Base-by-base conservation (phyloP, 2,329 filamentous ascomycete genomes). In the Botrytis deweyae region DNA sequence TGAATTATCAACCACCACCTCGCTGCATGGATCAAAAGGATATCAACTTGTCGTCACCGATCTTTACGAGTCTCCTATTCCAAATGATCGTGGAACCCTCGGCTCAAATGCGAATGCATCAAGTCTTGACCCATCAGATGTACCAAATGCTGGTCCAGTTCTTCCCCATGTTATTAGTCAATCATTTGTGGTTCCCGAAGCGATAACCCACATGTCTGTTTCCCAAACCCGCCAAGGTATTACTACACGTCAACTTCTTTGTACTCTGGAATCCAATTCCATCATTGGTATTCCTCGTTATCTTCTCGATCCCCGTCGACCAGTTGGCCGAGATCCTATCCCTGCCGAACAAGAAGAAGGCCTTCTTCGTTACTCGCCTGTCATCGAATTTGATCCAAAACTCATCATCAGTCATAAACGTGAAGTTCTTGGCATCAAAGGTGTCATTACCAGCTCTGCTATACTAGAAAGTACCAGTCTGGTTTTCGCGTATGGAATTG, bases 181-280 rank as follows among this genome's bases (percentile, higher is more conserved):
- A 82, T 88, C 93, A 1, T 98, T 91, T 81, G 86, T 97, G 76
- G 88, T 98, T 75, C 89, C 92, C 0, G 90, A 93, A 74, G 88
- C 92, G n/a, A 90, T 98, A 75, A 90, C 89, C 25, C 88, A 91
- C 70, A 89, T 99, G 80, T 87, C 93, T 0, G 93, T 97, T 25
- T 96, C 95, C 0, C 91, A 95, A 81, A 99, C 96, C 0, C 88
- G 92, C 42, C 96, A 99, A 84, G 96, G 96, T 44, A 97, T 99
- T 80, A 93, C 93, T 1, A 92, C 90, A 61, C 91, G 94, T 25
- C 91, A 95, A 77, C 86, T 99, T 4, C 87, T 99, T 20, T 94
- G 92, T 64, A 92, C 92, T 58, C 86, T 97, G 3, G 89, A 94
- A 0, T 87, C 90, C 1, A 91, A 93, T 80, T 88, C 92, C 55